phyloP scores from a whole-genome alignment of 108 stramenopile species.

The Nitzschia putrida region DNA sequence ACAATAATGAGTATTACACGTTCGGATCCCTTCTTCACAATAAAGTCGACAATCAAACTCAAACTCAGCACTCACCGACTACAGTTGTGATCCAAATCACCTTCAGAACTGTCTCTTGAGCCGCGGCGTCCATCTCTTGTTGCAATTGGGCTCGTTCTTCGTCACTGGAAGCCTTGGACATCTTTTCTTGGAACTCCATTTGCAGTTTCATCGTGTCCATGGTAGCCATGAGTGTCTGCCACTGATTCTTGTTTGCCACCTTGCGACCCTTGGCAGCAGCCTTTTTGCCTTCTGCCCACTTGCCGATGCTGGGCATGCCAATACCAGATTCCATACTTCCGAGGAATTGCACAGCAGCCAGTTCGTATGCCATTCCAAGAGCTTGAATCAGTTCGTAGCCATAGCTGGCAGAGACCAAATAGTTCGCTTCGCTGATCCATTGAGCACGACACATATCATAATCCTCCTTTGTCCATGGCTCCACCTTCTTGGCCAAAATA shows the following conservation, averaged over 20 bases:
- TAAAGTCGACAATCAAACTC: neutral
- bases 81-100: conserved; percentile 71
- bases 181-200: conserved; percentile 51
- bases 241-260: conserved; percentile 44
- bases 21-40: neutral
- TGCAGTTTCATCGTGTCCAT: conserved; percentile 55
- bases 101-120: conserved; percentile 40
- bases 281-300: conserved; percentile 63
- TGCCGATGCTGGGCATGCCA: conserved; percentile 67
- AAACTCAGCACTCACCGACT: conserved; percentile 42
- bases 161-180: conserved; percentile 54
- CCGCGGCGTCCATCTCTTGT: conserved; percentile 52
- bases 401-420: conserved; percentile 57
- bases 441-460: conserved; percentile 46
- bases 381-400: conserved; percentile 62
- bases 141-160: conserved; percentile 49
- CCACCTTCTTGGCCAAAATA: conserved; percentile 57
- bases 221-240: conserved; percentile 45
- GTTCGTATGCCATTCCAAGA: conserved; percentile 62
- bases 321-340: conserved; percentile 70
- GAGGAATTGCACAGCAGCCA: conserved; percentile 64
- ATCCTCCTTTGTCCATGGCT: conserved; percentile 54
- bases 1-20: neutral
- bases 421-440: conserved; percentile 53
- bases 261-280: conserved; percentile 45